phyloP scores from a whole-genome alignment of 148 eudicot species.

The Spergularia marina region DNA sequence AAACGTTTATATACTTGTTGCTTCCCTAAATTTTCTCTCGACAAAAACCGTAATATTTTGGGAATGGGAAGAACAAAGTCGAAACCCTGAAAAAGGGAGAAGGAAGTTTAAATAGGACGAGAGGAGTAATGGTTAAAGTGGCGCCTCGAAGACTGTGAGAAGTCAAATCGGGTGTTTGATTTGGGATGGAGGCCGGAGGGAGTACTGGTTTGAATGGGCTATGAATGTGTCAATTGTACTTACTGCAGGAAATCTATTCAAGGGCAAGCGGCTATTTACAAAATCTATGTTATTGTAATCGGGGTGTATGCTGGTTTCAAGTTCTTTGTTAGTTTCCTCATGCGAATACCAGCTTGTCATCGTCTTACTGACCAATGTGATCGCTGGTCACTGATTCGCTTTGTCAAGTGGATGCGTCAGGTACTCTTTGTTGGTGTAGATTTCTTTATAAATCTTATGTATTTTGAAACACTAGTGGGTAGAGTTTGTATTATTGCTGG shows the following conservation, averaged over 20 bases:
- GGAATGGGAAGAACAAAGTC: too few species aligned
- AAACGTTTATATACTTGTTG: too few species aligned
- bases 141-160: too few species aligned
- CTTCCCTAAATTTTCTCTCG: too few species aligned
- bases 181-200: not conserved
- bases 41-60: too few species aligned
- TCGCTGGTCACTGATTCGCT: constrained; percentile 59
- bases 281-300: constrained; percentile 61
- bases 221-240: constrained; percentile 14
- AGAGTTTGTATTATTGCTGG: not conserved
- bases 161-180: too few species aligned
- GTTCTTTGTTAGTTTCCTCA: constrained; percentile 60
- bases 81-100: too few species aligned
- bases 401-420: constrained; percentile 97
- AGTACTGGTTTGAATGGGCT: not conserved
- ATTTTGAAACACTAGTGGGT: not conserved
- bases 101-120: too few species aligned
- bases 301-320: constrained; percentile 78
- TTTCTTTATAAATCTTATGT: not conserved
- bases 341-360: constrained; percentile 88
- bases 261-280: constrained; percentile 51
- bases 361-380: constrained; percentile 66
- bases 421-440: constrained; percentile 33
- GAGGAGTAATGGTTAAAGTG: too few species aligned
- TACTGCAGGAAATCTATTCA: constrained; percentile 71